Conservation (phyloP, 306 rosid species). For the Elaeagnus macrophylla region DNA sequence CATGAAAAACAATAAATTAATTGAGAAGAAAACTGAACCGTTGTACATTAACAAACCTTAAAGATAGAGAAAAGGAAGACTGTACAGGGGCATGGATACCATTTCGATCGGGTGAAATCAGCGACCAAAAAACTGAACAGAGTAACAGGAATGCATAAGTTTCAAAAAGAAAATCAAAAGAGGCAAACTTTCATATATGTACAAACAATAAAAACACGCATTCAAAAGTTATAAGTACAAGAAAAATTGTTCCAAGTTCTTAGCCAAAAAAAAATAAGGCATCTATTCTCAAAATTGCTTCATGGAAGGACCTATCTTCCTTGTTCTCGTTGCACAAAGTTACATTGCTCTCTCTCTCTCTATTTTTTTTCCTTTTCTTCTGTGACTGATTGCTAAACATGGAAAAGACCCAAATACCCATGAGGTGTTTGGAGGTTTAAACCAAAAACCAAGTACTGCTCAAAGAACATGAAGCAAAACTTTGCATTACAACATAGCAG, state of each 20-base stretch:
- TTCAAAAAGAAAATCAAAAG: not conserved
- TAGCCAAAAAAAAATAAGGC: not conserved
- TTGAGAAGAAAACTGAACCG: not conserved
- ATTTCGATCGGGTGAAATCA: constrained; percentile 53
- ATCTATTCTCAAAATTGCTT: not conserved
- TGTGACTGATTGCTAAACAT: too few relatives aligned
- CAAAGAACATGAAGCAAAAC: too few relatives aligned
- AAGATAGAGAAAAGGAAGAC: constrained; percentile 66
- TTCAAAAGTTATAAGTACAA: not conserved
- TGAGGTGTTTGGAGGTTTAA: too few relatives aligned
- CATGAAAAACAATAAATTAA: too few relatives aligned
- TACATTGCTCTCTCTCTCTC: too few relatives aligned
- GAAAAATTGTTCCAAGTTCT: not conserved
- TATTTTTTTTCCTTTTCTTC: too few relatives aligned
- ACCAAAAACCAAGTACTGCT: too few relatives aligned
- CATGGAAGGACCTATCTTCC: not conserved
- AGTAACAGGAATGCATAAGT: constrained; percentile 16
- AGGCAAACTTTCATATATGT: not conserved
- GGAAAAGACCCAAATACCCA: too few relatives aligned
- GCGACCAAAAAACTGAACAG: constrained; percentile 57
- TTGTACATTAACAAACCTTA: constrained; percentile 35
- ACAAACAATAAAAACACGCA: not conserved
- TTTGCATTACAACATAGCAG: not conserved
- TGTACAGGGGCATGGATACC: constrained; percentile 56
- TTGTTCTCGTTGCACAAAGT: not conserved